These are phyloP conservation scores for Dillenia suffruticosa DNA, from an alignment of 164 flowering plant species.

Conservation along the genomic window DNA sequence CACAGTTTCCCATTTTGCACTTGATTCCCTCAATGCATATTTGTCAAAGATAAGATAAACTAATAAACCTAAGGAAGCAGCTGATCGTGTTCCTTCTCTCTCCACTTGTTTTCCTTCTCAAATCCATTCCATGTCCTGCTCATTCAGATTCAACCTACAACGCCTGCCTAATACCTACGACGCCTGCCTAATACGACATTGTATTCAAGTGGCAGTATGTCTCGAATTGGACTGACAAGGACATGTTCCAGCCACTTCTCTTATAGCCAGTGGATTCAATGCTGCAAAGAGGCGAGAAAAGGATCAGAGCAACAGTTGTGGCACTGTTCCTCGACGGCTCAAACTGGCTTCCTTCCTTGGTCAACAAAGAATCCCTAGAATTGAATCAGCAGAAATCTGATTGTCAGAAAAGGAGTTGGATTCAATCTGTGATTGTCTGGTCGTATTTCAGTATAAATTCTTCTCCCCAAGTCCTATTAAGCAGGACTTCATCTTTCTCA, in stretches of 20 bases:
- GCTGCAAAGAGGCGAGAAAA: slow-evolving; percentile 3
- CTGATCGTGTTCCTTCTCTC: slow-evolving; percentile 21
- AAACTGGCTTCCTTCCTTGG: slow-evolving; percentile 10
- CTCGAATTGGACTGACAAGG: slow-evolving; percentile 16
- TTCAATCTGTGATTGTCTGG: slow-evolving; percentile 30
- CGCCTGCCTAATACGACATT: too few species aligned
- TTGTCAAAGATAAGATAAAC: too few species aligned
- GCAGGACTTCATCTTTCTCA: slow-evolving; percentile 8
- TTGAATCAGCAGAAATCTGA: too few species aligned
- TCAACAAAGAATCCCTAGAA: slow-evolving; percentile 24
- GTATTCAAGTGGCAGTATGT: slow-evolving; percentile 29
- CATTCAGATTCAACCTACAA: too few species aligned
- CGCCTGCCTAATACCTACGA: too few species aligned
- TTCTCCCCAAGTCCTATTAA: slow-evolving; percentile 12
- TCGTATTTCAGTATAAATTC: slow-evolving; percentile 11
- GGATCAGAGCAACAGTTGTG: slow-evolving; percentile 17
- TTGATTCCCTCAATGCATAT: slow-evolving; percentile 37
- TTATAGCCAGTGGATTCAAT: slow-evolving; percentile 16
- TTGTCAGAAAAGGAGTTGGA: slow-evolving; percentile 18
- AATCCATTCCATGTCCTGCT: slow-evolving; percentile 13
- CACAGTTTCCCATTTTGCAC: slow-evolving; percentile 66
- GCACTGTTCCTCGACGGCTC: slow-evolving; percentile 24
- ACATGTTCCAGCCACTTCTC: slow-evolving; percentile 26
- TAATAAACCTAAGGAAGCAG: slow-evolving; percentile 23
- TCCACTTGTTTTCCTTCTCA: slow-evolving; percentile 28